A percentile compares a stretch with the other conserved stretches of the same genome.
Evolutionary conservation across 345 rosid species (phyloP).

Genomic region (Arabidopsis arenosa): DNA sequence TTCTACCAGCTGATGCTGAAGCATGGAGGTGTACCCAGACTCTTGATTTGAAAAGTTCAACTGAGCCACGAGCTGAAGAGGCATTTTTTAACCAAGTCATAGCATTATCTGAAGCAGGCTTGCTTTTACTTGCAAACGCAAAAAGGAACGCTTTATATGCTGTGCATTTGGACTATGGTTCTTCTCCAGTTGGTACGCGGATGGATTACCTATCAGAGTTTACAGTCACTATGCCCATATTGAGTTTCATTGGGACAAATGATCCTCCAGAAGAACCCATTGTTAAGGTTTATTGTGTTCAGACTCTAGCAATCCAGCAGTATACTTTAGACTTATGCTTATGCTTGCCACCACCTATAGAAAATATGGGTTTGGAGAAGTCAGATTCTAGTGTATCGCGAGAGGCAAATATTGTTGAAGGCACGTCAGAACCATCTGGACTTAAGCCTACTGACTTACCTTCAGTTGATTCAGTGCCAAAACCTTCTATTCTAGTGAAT

Average conservation of each 20-base stretch:
- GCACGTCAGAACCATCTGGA: conserved; percentile 51
- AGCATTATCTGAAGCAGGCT: conserved; percentile 70
- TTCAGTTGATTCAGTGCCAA: conserved; percentile 49
- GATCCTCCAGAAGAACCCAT: conserved; percentile 63
- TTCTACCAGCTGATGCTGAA: conserved; percentile 65
- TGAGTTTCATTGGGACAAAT: conserved; percentile 84
- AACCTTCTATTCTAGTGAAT: conserved; percentile 43
- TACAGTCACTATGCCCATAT: conserved; percentile 88
- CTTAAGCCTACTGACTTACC: conserved; percentile 49
- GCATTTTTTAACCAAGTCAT: conserved; percentile 88
- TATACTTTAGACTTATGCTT: conserved; percentile 80
- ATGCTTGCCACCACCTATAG: conserved; percentile 76
- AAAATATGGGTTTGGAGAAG: conserved; percentile 60
- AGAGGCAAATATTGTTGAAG: conserved; percentile 52
- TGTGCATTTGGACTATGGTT: conserved; percentile 81
- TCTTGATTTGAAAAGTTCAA: conserved; percentile 73
- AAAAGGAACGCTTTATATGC: conserved; percentile 86
- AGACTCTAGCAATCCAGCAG: conserved; percentile 93
- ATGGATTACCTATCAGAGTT: conserved; percentile 90
- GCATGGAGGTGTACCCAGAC: conserved; percentile 83
- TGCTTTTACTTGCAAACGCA: conserved; percentile 84
- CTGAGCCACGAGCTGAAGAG: conserved; percentile 60
- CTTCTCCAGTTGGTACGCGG: conserved; percentile 66
- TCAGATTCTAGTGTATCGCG: conserved; percentile 54
- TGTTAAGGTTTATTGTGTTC: conserved; percentile 86